A percentile compares a stretch with the other conserved stretches of the same genome.
Conservation (phyloP, 2,329 filamentous ascomycete genomes). For the Arthroderma sp. region DNA sequence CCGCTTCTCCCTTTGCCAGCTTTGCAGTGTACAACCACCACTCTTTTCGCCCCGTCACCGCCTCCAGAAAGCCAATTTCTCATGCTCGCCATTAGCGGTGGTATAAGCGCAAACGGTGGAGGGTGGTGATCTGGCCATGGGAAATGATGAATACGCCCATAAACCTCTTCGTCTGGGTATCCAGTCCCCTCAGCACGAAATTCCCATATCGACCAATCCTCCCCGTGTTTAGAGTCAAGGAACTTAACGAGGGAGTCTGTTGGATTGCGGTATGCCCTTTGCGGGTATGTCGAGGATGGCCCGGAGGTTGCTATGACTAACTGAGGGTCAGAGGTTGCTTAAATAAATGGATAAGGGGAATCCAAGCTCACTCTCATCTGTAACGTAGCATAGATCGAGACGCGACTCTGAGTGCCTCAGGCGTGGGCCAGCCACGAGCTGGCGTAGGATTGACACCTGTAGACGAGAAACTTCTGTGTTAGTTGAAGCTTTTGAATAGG, state of each 20-base stretch:
- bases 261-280: constrained; percentile 86
- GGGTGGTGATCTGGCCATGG: constrained; percentile 97
- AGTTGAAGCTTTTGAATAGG: too few species aligned
- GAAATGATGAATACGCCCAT: constrained; percentile 74
- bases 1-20: constrained; percentile 91
- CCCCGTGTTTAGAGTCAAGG: constrained; percentile 69
- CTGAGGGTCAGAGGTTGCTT: constrained; percentile 13
- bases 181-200: constrained; percentile 94
- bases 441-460: constrained; percentile 64
- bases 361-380: constrained; percentile 46
- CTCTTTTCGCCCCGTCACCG: constrained; percentile 37
- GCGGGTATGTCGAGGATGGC: constrained; percentile 76
- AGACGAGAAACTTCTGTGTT: too few species aligned
- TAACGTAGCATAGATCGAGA: constrained; percentile 92
- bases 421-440: constrained; percentile 81
- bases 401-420: constrained; percentile 73
- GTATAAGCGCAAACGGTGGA: constrained; percentile 79
- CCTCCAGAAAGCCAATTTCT: constrained; percentile 59
- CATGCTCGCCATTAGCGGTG: constrained; percentile 85
- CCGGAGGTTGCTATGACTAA: constrained; percentile 62
- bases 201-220: constrained; percentile 92
- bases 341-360: constrained; percentile 20
- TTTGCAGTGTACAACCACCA: constrained; percentile 92
- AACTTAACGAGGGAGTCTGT: constrained; percentile 76
- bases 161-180: constrained; percentile 82